These are phyloP conservation scores for Penicillium capsulatum DNA, from an alignment of 2,329 filamentous ascomycete genomes.

Conservation along the genomic window DNA sequence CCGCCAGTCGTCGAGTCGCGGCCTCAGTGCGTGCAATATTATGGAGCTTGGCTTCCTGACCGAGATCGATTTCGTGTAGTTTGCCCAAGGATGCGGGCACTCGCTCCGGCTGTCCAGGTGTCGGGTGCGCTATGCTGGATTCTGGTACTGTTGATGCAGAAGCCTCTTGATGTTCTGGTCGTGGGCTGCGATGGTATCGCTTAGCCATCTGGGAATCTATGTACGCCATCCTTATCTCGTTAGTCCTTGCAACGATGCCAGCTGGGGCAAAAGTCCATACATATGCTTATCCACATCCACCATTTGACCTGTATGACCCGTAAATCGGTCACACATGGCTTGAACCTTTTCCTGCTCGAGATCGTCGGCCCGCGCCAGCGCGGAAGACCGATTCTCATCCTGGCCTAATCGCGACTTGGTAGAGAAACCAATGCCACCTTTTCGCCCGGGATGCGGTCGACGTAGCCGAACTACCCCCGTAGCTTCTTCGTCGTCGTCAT, in stretches of 20 bases:
- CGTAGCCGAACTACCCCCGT: slow-evolving; percentile 39
- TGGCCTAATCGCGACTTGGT: slow-evolving; percentile 26
- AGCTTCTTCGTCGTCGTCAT: slow-evolving; percentile 18
- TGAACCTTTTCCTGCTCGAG: slow-evolving; percentile 34
- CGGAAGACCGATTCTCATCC: slow-evolving; percentile 23
- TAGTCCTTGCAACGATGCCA: slow-evolving; percentile 40
- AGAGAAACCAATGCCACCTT: slow-evolving; percentile 47
- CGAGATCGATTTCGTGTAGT: slow-evolving; percentile 55
- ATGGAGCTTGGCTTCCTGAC: slow-evolving; percentile 42
- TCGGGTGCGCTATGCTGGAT: slow-evolving; percentile 11
- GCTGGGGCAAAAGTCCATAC: slow-evolving; percentile 47
- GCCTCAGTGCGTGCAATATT: slow-evolving; percentile 45
- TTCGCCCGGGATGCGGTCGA: slow-evolving; percentile 35
- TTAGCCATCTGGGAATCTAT: slow-evolving; percentile 65
- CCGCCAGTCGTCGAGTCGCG: slow-evolving; percentile 42
- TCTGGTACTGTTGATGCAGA: slow-evolving; percentile 9
- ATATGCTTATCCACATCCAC: slow-evolving; percentile 60
- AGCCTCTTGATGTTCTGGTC: slow-evolving; percentile 12
- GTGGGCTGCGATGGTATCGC: slow-evolving; percentile 33
- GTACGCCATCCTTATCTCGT: slow-evolving; percentile 62
- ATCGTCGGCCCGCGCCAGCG: slow-evolving; percentile 29
- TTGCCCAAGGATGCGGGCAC: slow-evolving; percentile 53
- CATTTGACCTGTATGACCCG: slow-evolving; percentile 55
- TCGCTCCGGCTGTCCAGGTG: slow-evolving; percentile 33
- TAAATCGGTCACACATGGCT: slow-evolving; percentile 51